Evolutionary conservation across 768 basidiomycete species (phyloP), one percentile per base, ranked within the genome.

Genomic region (Crassisporium funariophilum): DNA sequence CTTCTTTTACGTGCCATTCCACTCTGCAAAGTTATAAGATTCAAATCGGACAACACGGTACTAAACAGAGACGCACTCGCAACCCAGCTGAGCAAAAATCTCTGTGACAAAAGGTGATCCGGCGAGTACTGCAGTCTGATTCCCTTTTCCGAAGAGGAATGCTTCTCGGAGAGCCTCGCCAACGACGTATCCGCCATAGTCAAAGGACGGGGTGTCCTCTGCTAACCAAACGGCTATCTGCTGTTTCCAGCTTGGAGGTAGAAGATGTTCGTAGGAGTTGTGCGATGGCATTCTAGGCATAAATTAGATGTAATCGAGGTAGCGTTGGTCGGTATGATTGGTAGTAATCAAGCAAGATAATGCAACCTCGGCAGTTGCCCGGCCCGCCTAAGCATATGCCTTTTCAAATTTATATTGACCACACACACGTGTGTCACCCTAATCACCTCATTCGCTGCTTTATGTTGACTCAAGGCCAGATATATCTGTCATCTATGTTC

Each of bases 41-140:
- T 7, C 6, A 38, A 46, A 39, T 20, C 27, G 16, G 2, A 25
- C 29, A 40, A 31, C 11, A 12, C 16, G 35, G 34, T 23, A 35
- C 9, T 16, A 20, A 3, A 11, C 19, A 16, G 21, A 48, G 15
- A 81, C 94, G 63, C 66, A 95, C 95, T 82, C 69, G 85, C 95
- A 99, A 23, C 79, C 92, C 16, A 97, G 78, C 57, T 92, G 90
- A 35, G 70, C 68, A 66, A 98, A 98, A 47, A 98, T 81, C 68
- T 98, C 92, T 25, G 88, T 86, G 59, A 98, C 91, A 70, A 99
- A 98, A 0, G 95, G 97, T 7, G 86, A 88, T 41, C 97, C 97
- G 9, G 97, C 97, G 6, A 99, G 79, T 20, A 98, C 86, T 17
- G 82, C 82, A 13, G 77, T 56, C 46, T 82, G 76, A 41, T 83